Conservation (phyloP, 2,329 filamentous ascomycete species). For the Diaporthe eres region DNA sequence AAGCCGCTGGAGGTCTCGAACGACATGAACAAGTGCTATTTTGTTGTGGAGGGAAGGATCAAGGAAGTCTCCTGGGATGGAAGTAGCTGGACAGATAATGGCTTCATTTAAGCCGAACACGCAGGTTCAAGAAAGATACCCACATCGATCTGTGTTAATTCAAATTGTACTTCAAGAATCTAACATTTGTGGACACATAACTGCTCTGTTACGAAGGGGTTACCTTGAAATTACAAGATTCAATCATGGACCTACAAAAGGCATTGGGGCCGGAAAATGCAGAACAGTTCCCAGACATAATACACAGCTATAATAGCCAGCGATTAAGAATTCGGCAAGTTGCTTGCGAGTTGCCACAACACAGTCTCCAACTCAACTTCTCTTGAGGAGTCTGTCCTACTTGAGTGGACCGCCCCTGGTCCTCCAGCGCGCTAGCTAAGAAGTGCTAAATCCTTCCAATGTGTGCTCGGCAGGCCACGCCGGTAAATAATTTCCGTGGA, state of each 20-base stretch:
- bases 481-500: background rate
- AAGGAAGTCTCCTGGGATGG: slow-evolving; percentile 23
- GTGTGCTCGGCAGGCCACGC: slow-evolving; percentile 1
- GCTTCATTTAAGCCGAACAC: background rate
- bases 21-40: slow-evolving; percentile 26
- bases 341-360: background rate
- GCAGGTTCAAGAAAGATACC: background rate
- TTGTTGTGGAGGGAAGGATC: background rate
- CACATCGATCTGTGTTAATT: too few relatives aligned
- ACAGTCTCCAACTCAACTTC: background rate
- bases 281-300: background rate
- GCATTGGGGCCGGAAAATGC: background rate
- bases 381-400: background rate
- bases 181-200: background rate
- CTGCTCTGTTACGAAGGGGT: background rate
- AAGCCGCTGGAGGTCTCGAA: slow-evolving; percentile 24
- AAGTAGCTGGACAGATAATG: background rate
- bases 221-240: background rate
- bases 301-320: background rate
- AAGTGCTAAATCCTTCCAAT: slow-evolving; percentile 26
- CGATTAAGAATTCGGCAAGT: background rate
- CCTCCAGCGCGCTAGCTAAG: slow-evolving; percentile 23
- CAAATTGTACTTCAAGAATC: background rate
- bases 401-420: background rate
- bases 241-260: background rate